Base-by-base conservation (phyloP, 2,329 filamentous ascomycete species). In the Botrytis squamosa region DNA sequence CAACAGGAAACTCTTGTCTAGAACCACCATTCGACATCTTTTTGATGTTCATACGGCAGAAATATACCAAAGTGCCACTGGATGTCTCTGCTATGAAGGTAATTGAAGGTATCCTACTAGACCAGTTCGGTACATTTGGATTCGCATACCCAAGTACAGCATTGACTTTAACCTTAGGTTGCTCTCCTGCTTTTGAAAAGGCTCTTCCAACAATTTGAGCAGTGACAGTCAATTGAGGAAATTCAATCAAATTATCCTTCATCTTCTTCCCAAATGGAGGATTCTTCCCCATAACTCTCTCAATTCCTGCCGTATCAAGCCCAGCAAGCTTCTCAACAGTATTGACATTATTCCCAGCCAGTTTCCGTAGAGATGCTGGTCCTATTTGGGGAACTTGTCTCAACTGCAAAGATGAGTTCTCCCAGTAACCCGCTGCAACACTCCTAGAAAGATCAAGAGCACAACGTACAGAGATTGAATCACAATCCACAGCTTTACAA, bases 331-430 rank as follows among this genome's bases (percentile, higher is more conserved):
- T 87, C 60, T 91, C 88, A 9, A 98, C 89, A 8, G 85, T 92
- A 42, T 85, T 89, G 71, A 98, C 88, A 0, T 90, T 90, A n/a
- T 89, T 90, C 57, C 87, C 86, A 4, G 89, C 87, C 62, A 98
- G 86, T 80, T 92, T 96, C 55, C 91, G 88, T 76, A 93, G 90
- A n/a, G 89, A 88, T 1, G 91, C 93, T 7, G 89, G 85, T 0
- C 96, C 96, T 75, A 98, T 88, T 4, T 90, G 88, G 0, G 93
- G 89, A 2, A 99, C 87, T 81, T 98, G 95, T 75, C 92, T 92
- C 79, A 99, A 87, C 77, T 98, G 93, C 36, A 92, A 85, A 0
- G 93, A 89, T 3, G 90, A 92, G 49, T 92, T 90, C 79, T 99
- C 96, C 96, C 95, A 82, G 1, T 86, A 85, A 1, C 88, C 88